Evolutionary conservation across 2,329 filamentous ascomycete genomes (phyloP).

Genomic region (Diaporthe amygdali): DNA sequence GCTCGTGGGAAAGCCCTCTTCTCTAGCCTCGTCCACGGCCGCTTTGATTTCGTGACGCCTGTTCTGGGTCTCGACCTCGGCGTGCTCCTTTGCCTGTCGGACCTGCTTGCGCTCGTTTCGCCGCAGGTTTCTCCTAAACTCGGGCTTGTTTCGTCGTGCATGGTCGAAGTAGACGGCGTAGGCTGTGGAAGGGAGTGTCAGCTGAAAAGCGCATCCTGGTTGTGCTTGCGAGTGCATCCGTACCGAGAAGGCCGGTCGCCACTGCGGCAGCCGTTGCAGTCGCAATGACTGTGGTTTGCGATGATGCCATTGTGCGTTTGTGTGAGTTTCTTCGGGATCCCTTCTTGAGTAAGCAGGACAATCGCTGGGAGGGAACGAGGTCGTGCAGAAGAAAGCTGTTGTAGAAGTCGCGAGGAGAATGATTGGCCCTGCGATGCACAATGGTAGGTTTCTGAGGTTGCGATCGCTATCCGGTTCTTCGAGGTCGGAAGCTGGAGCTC

Average conservation of each 20-base stretch:
- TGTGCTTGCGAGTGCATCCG: slow-evolving; percentile 13
- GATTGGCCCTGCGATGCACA: background rate
- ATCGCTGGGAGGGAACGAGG: background rate
- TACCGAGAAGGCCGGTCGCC: slow-evolving; percentile 66
- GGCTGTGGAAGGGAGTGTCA: slow-evolving; percentile 44
- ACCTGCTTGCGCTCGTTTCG: slow-evolving; percentile 77
- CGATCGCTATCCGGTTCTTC: slow-evolving; percentile 6
- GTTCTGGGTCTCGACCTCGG: slow-evolving; percentile 66
- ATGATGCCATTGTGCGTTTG: slow-evolving; percentile 61
- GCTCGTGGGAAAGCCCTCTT: slow-evolving; percentile 88
- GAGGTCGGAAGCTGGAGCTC: slow-evolving; percentile 9
- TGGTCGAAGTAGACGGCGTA: slow-evolving; percentile 75
- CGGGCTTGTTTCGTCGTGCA: slow-evolving; percentile 65
- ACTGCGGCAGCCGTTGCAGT: slow-evolving; percentile 66
- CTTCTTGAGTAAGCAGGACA: slow-evolving; percentile 33
- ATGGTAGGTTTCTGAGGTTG: background rate
- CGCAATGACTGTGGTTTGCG: slow-evolving; percentile 63
- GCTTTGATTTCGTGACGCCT: slow-evolving; percentile 77
- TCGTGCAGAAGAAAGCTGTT: background rate
- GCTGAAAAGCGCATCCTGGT: background rate
- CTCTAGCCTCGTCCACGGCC: slow-evolving; percentile 81
- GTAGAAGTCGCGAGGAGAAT: background rate
- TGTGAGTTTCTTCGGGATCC: slow-evolving; percentile 41
- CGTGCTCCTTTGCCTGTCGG: slow-evolving; percentile 74
- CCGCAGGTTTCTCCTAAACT: slow-evolving; percentile 72